Base-by-base conservation (phyloP, 768 basidiomycete genomes). In the Asterophora parasitica region DNA sequence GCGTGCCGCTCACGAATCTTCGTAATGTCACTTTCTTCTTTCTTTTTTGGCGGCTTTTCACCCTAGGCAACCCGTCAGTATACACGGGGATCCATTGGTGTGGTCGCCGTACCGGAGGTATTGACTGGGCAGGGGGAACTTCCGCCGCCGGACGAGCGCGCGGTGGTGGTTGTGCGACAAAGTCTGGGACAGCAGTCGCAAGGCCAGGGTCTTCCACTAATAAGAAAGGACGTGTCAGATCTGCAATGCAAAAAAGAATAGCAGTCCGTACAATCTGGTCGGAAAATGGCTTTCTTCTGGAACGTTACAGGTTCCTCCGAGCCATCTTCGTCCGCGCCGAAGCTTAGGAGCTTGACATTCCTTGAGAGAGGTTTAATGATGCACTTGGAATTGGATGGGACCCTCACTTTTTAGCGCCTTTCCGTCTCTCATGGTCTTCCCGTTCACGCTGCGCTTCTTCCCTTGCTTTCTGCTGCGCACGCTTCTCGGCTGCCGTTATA, bases 401-500 rank as follows among this genome's bases (percentile, higher is more conserved):
- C 13, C 23, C 82, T 52, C 51, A 93, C 94, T 96, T 98, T 58
- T 93, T 97, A 0, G 88, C 91, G 19, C 86, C 83, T 55, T 81
- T 83, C 49, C 81, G 74, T 31, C 82, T 75, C 51, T 78, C 75
- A 30, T 75, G 78, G 54, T 90, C 87, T 57, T 91, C 90, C n/a
- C 87, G 71, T 61, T 92, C 88, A 42, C 77, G 75, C 56, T 84
- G 84, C 1, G 79, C 83, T 51, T 81, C 75, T 59, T 91, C 83
- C 33, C 82, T 78, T 2, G 94, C 95, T 45, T 77, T 77, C 52
- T 85, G 85, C 62, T 99, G 96, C 0, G 75, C 84, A 33, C 84
- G 78, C 52, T 87, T 85, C 68, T 98, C 96, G 2, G 83, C 91
- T 1, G 93, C 92, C 1, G 96, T 99, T 51, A 98, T 99, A 19